Evolutionary conservation across 805 yeast species (phyloP), one percentile per base, ranked within the genome.

Genomic region (Debaryomyces castellii): DNA sequence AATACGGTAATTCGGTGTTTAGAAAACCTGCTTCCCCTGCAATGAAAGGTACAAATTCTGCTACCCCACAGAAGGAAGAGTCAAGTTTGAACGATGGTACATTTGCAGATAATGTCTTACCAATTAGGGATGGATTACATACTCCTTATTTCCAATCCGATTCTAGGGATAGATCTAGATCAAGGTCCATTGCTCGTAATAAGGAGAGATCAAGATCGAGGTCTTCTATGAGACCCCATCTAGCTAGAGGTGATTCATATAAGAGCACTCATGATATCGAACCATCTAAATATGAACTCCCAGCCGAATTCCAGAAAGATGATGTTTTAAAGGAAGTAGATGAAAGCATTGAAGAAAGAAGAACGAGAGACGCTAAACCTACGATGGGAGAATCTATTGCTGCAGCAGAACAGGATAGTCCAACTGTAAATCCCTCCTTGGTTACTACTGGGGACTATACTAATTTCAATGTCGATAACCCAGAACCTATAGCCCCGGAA

Each of bases 211-310:
- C 61, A 9, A 51, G 57, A 45, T 52, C 57, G 1, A 51, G 67
- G 32, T 60, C 71, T 10, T 48, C 62, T 6, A 50, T 54, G 3
- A 51, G 59, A 46, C 89, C 90, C 1, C 88, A 85, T 63, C 70
- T 86, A 55, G 91, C 92, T 2, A 73, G 87, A 49, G 94, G 92
- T 30, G 91, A 85, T 51, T 82, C 90, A 1, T 85, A 85, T 59
- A 87, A 83, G 54, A 77, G 78, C 54, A 79, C 82, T 9, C 70
- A 74, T 40, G 63, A 64, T 12, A 77, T 74, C 39, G 73, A 74
- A 41, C 80, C 76, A 23, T 57, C 69, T 14, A 67, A 66, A 45
- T 73, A 71, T 47, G 72, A 72, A 48, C 63, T 72, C 39, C 77
- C 77, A 17, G 67, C 76, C 1, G 72, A 62, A 40, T 60, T 72